phyloP scores from a whole-genome alignment of 768 basidiomycete species.

The Tephrocybe sp. region DNA sequence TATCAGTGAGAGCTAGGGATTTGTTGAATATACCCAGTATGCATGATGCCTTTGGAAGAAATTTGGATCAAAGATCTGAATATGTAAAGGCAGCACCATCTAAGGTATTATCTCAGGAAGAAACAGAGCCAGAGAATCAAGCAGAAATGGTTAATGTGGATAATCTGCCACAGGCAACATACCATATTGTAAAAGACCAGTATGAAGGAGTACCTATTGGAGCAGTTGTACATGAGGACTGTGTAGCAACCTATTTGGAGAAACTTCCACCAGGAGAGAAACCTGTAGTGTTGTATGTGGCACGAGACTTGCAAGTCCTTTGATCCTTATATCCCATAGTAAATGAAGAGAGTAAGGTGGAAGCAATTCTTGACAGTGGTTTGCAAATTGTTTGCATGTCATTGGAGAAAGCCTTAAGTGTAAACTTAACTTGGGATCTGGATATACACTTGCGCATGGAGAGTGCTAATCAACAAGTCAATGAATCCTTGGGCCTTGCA shows the following conservation, averaged over 20 bases:
- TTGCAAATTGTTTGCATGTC: no score
- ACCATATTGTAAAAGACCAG: not conserved
- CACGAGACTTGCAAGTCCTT: not conserved
- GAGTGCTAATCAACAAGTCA: not conserved
- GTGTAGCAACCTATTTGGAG: not conserved
- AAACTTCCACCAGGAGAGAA: no score
- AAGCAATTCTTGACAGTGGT: not conserved
- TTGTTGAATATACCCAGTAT: no score
- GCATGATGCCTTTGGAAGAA: no score
- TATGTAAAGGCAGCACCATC: no score
- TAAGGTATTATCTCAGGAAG: no score
- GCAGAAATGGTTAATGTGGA: no score
- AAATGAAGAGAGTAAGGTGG: not conserved
- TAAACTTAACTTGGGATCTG: no score
- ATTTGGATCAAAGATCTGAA: no score
- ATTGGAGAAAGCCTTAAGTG: no score
- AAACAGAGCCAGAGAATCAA: not conserved
- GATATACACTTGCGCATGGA: not conserved
- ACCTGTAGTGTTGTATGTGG: not conserved
- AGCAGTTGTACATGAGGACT: not conserved
- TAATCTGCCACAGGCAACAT: not conserved
- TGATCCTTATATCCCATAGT: not conserved
- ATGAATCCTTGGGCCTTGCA: constrained; percentile 1
- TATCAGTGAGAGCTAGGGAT: no score
- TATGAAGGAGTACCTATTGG: not conserved